A percentile compares a stretch with the other conserved stretches of the same genome.
These are phyloP conservation scores for Taxawa tesnikishii DNA, from an alignment of 2,329 filamentous ascomycete genomes.

Conservation along the genomic window DNA sequence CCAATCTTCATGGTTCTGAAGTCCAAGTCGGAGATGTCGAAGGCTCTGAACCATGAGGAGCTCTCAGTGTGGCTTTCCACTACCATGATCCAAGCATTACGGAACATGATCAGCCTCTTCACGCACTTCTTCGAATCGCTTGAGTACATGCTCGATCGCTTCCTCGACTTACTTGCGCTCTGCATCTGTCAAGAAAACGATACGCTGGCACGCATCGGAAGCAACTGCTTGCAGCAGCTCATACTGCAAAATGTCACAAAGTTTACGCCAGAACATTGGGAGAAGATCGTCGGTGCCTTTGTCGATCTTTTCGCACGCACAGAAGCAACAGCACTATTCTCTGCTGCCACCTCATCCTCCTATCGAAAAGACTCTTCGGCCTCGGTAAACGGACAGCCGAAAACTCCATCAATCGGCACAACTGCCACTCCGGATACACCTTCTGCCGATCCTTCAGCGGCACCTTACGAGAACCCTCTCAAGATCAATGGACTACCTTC, in stretches of 20 bases:
- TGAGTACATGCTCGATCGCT: conserved; percentile 97
- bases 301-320: conserved; percentile 91
- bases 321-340: conserved; percentile 90
- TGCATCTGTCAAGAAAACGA: conserved; percentile 99
- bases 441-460: conserved; percentile 16
- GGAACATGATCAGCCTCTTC: conserved; percentile 97
- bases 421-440: conserved; percentile 27
- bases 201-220: conserved; percentile 93
- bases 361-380: conserved; percentile 12
- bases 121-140: conserved; percentile 96
- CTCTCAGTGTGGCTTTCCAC: conserved; percentile 97
- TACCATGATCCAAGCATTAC: conserved; percentile 95
- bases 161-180: conserved; percentile 81
- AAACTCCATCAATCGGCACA: conserved; percentile 35
- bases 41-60: conserved; percentile 90
- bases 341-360: conserved; percentile 50
- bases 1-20: conserved; percentile 98
- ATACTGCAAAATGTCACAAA: conserved; percentile 95
- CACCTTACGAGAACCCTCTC: conserved; percentile 28
- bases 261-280: conserved; percentile 79
- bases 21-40: conserved; percentile 91
- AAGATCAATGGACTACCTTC: conserved; percentile 26
- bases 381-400: conserved; percentile 3
- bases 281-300: conserved; percentile 88
- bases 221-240: conserved; percentile 92